These are phyloP conservation scores for Chlamydomonas sp. DNA, from an alignment of 139 green algal species.

Conservation along the genomic window DNA sequence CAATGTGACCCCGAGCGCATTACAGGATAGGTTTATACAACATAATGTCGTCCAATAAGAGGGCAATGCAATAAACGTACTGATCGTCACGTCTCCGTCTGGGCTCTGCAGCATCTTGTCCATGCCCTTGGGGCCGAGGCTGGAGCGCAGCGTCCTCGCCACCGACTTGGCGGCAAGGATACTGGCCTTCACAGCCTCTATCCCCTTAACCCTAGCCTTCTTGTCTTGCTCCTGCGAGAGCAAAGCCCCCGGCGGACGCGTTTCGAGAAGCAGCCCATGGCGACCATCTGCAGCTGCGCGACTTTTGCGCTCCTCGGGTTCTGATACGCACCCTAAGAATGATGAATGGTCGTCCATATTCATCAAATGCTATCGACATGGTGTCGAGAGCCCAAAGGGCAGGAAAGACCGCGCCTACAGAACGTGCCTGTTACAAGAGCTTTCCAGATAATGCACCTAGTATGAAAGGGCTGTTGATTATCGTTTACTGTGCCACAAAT, in stretches of 20 bases:
- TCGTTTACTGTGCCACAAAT: neutral
- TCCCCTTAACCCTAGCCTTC: conserved; percentile 87
- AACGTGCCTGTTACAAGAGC: neutral
- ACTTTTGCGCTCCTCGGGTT: neutral
- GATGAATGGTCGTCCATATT: conserved; percentile 97
- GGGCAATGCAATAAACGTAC: conserved; percentile 63
- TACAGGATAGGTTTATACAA: neutral
- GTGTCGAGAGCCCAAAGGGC: neutral
- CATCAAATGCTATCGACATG: conserved; percentile 97
- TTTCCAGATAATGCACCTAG: neutral
- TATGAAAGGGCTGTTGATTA: neutral
- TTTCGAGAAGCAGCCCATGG: conserved; percentile 4
- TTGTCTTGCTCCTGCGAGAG: conserved; percentile 89
- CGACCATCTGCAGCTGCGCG: conserved; percentile 2
- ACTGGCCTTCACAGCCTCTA: conserved; percentile 97
- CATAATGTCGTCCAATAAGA: neutral
- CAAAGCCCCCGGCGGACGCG: neutral
- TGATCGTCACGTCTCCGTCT: conserved; percentile 98
- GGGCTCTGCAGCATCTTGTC: conserved; percentile 99
- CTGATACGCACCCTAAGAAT: conserved; percentile 86
- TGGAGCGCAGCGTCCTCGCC: conserved; percentile 85
- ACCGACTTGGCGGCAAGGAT: conserved; percentile 97
- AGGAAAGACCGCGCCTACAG: neutral
- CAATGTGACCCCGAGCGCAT: neutral
- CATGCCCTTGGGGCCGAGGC: conserved; percentile 96